Evolutionary conservation across 768 basidiomycete species (phyloP).

Genomic region (Lactarius quietus): DNA sequence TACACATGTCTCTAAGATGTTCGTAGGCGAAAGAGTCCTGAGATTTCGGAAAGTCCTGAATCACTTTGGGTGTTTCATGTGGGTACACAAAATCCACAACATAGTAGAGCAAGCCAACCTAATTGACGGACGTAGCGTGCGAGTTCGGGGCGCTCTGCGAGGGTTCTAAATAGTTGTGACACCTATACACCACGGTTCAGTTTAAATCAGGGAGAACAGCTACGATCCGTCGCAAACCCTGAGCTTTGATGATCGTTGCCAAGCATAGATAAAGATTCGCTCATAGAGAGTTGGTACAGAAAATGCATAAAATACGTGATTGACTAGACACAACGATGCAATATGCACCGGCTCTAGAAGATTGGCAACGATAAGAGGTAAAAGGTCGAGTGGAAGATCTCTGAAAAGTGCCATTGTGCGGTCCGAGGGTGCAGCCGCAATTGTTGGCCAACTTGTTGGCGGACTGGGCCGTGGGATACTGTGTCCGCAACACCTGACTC

Average conservation of each 20-base stretch:
- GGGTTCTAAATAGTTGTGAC: slow-evolving; percentile 55
- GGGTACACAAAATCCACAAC: neutral
- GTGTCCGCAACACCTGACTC: too few species aligned
- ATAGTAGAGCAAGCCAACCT: slow-evolving; percentile 40
- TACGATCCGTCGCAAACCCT: slow-evolving; percentile 39
- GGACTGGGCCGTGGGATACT: too few species aligned
- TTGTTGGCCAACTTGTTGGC: too few species aligned
- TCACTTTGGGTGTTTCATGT: slow-evolving; percentile 42
- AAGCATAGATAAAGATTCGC: slow-evolving; percentile 59
- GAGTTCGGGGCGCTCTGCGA: slow-evolving; percentile 51
- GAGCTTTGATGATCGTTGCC: slow-evolving; percentile 62
- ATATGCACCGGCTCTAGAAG: slow-evolving; percentile 53
- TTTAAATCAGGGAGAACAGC: neutral
- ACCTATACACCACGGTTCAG: slow-evolving; percentile 43
- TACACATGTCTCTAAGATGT: slow-evolving; percentile 38
- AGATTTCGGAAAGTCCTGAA: slow-evolving; percentile 69
- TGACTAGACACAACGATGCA: slow-evolving; percentile 52
- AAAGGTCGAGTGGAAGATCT: slow-evolving; percentile 64
- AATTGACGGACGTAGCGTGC: slow-evolving; percentile 55
- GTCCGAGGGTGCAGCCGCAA: too few species aligned
- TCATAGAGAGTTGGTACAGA: slow-evolving; percentile 53
- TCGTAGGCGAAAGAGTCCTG: slow-evolving; percentile 34
- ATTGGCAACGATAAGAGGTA: slow-evolving; percentile 52
- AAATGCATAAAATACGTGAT: slow-evolving; percentile 50
- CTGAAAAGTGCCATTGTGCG: slow-evolving; percentile 39